These are phyloP conservation scores for Apophysomyces sp. DNA, from an alignment of 371 early-diverging fungal species.

Conservation along the genomic window DNA sequence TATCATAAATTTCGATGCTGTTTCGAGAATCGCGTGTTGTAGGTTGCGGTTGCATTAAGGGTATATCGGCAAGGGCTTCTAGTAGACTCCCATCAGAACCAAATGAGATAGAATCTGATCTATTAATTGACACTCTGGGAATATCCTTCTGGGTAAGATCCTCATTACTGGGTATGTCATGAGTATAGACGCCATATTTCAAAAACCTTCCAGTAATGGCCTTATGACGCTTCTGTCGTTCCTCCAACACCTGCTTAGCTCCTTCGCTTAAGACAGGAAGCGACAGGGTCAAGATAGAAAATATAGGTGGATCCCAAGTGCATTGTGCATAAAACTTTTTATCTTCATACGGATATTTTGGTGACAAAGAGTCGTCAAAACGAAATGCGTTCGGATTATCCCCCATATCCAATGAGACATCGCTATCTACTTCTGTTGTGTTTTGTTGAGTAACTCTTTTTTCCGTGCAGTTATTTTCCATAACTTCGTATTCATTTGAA, in stretches of 20 bases:
- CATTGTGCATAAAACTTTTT: background rate
- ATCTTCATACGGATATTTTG: conserved; percentile 13
- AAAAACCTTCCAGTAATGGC: conserved; percentile 9
- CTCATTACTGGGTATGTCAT: background rate
- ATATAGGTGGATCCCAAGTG: background rate
- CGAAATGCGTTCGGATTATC: too few relatives aligned
- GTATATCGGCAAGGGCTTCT: background rate
- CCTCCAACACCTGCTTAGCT: background rate
- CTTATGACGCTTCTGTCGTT: conserved; percentile 10
- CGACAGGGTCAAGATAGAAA: background rate
- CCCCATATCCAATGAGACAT: too few relatives aligned
- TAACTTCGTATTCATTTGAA: too few relatives aligned
- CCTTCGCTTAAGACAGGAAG: conserved; percentile 6
- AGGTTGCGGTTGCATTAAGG: background rate
- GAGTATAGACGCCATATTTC: background rate
- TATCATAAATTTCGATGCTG: background rate
- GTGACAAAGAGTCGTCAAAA: background rate
- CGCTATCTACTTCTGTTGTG: too few relatives aligned
- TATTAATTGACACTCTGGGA: background rate
- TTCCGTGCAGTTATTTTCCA: too few relatives aligned
- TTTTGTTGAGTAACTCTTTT: too few relatives aligned
- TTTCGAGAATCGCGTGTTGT: background rate
- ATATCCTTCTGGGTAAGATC: background rate
- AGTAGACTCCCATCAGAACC: background rate
- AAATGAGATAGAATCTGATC: background rate